Conservation (phyloP, 805 yeast species). For the Wickerhamomyces pijperi region DNA sequence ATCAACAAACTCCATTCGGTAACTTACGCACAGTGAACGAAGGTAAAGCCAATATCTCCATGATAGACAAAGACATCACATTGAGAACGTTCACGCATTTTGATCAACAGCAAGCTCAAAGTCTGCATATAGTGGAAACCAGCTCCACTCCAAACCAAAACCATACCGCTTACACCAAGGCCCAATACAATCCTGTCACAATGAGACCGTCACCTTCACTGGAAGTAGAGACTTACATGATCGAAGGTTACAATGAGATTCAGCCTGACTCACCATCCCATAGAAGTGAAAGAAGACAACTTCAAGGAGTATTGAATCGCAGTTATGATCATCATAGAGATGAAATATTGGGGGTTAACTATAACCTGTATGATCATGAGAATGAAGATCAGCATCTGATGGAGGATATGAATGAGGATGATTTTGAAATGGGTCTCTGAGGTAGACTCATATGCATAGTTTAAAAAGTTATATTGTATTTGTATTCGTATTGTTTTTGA, state of each 20-base stretch:
- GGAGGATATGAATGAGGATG: conserved; percentile 9
- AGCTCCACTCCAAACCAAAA: too few relatives aligned
- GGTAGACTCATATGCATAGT: too few relatives aligned
- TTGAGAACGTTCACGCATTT: conserved; percentile 6
- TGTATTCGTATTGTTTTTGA: too few relatives aligned
- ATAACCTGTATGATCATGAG: conserved; percentile 15
- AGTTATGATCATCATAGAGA: conserved; percentile 16
- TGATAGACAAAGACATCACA: conserved; percentile 9
- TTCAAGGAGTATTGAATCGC: conserved; percentile 5
- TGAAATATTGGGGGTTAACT: conserved; percentile 15
- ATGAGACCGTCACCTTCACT: conserved; percentile 12
- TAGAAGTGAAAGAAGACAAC: background rate
- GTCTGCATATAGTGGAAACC: too few relatives aligned
- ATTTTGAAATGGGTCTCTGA: conserved; percentile 11
- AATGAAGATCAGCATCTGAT: conserved; percentile 15
- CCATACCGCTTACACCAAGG: background rate
- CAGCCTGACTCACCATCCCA: background rate
- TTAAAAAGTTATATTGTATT: too few relatives aligned
- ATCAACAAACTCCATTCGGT: conserved; percentile 19
- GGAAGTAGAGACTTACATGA: conserved; percentile 17
- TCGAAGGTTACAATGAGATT: conserved; percentile 15
- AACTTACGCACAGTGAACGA: conserved; percentile 11
- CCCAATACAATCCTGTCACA: background rate
- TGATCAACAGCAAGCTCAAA: background rate
- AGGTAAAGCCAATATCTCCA: conserved; percentile 11